Conservation (phyloP, 2,329 filamentous ascomycete species). For the Apiospora koreana region DNA sequence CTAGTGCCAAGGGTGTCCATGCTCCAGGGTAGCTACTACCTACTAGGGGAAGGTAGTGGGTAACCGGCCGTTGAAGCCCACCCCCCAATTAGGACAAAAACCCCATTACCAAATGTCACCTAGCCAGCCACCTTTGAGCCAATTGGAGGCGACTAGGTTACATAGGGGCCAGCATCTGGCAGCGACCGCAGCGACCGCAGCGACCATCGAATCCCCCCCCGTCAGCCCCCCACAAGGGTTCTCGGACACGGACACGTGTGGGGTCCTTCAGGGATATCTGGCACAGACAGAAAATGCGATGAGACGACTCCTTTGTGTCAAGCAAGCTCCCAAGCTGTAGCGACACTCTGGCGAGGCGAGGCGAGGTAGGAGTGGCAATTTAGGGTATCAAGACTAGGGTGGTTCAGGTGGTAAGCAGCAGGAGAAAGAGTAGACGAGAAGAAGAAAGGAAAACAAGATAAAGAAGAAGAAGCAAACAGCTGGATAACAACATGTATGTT, state of each 20-base stretch:
- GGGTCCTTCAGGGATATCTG: neutral
- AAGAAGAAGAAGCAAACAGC: neutral
- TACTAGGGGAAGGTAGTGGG: neutral
- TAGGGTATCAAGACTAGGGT: neutral
- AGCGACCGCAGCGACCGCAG: neutral
- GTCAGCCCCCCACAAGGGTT: slow-evolving; percentile 4
- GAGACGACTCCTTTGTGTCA: slow-evolving; percentile 6
- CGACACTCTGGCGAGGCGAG: neutral
- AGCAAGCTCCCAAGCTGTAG: neutral
- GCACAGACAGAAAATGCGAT: neutral
- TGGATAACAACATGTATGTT: neutral
- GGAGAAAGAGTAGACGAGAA: neutral
- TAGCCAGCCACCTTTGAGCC: neutral
- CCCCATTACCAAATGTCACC: neutral
- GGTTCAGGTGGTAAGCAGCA: neutral
- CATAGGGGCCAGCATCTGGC: neutral
- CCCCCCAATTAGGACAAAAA: neutral
- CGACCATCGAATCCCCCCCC: neutral
- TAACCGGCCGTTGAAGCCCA: neutral
- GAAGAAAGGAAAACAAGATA: neutral
- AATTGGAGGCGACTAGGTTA: neutral
- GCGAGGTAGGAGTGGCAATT: neutral
- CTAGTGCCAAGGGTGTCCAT: neutral
- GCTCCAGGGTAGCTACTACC: neutral
- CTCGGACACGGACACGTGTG: neutral